Base-by-base conservation (phyloP, 139 green algal species). In the Klebsormidium nitens region DNA sequence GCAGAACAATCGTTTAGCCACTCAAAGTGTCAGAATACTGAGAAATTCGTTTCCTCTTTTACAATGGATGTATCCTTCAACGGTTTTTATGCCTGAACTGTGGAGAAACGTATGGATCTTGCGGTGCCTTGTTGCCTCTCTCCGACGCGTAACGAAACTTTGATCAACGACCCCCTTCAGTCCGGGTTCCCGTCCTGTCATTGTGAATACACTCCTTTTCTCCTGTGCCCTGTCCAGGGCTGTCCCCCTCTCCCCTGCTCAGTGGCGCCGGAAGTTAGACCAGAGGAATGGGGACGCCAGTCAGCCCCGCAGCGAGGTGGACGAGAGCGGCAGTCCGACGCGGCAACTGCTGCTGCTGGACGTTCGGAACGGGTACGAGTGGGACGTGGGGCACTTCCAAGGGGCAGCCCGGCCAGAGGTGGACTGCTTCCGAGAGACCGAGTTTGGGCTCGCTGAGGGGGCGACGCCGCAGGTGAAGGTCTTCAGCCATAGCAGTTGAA, bases 301-400 rank as follows among this genome's bases (percentile, higher is more conserved):
- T 6, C 19, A 65, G 61, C 19, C 26, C 35, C 6, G 5, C 5
- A 61, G 37, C 5, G 52, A 5, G 37, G 37, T 32, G 6, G 34
- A 67, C 36, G 5, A 39, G 6, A n/a, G 49, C n/a, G 36, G 38
- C 28, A 71, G 28, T 61, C 17, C 5, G 17, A 71, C 39, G 14
- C 34, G 36, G 29, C 63, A 76, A 40, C 26, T 71, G 0, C 69
- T 97, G 17, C 83, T 98, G 39, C 80, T 98, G 69, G 93, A 98
- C 78, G 83, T 98, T 58, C 80, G 93, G 2, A 98, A 98, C 59
- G 69, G 66, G 32, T 99, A 99, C 73, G 94, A 99, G 76, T 98
- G 93, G 93, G 94, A 99, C 68, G 90, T 91, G 0, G 94, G 93
- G 0, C 93, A 98, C 83, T 99, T 99, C 68, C 52, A 85, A 42